Base-by-base conservation (phyloP, 2,329 filamentous ascomycete species). In the Trichocomaceae sp. region DNA sequence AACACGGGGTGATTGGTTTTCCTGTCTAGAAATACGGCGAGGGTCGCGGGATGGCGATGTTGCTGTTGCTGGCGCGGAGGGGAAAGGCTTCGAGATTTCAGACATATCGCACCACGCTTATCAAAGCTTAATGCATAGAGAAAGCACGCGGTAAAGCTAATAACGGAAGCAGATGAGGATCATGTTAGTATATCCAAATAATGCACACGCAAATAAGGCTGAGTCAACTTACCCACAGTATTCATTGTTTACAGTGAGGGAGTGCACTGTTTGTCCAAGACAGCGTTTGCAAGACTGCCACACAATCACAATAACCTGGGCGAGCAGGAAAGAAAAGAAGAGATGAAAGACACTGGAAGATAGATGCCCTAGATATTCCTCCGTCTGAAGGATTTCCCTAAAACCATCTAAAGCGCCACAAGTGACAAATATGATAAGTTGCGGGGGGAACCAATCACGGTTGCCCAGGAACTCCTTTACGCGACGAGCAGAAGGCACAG, bases 21-120 rank as follows among this genome's bases (percentile, higher is more conserved):
- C 50, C 31, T 37, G 54, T 33, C 31, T 51, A 13, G 50, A 46
- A 45, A 22, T 8, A 15, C 45, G 50, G 22, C 54, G 45, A 6
- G 54, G 54, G 22, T 56, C 54, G 13, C 50, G 54, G n/a, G 50
- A 23, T 26, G 45, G 37, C 2, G 29, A 49, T 15, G 19, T 31
- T 15, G 33, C 13, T 31, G n/a, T 5, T 41, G 7, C 23, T 7
- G 44, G 19, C 44, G 50, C 33, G 5, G 22, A 19, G 13, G 51
- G 42, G 8, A 47, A 53, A 17, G 51, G 19, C 19, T 45, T 47
- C 15, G 42, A 47, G 31, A 53, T 47, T 42, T 47, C 51, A 10
- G 51, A 45, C 51, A 53, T 47, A 17, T 41, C 15, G 44, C 26
- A 49, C 19, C 20, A 7, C 13, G 13, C n/a, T 31, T 5, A 26